phyloP scores from a whole-genome alignment of 176 grass and related monocot species.

The Aegilops speltoides region DNA sequence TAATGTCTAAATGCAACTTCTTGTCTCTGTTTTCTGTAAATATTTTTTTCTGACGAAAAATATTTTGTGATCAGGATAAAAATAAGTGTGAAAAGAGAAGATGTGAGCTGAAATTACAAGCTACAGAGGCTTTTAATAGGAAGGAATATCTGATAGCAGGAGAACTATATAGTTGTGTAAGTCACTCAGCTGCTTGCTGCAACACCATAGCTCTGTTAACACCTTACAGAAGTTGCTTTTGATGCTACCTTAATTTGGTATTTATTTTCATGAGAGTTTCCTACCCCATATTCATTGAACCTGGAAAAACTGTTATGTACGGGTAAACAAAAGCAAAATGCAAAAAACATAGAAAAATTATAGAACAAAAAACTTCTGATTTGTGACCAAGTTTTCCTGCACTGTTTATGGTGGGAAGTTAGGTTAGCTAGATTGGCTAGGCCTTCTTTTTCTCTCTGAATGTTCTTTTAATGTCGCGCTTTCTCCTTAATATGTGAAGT shows the following conservation, averaged over 20 bases:
- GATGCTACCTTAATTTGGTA: not conserved
- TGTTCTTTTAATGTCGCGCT: no score
- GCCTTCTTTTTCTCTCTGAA: no score
- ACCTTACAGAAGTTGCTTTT: not conserved
- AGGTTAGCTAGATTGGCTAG: no score
- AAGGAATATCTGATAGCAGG: conserved; percentile 14
- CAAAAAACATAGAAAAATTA: not conserved
- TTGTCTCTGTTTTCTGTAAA: not conserved
- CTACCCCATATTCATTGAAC: not conserved
- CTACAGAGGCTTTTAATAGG: conserved; percentile 4
- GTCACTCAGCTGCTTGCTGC: not conserved
- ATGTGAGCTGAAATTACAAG: conserved; percentile 6
- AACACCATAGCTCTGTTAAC: not conserved
- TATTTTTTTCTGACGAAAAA: not conserved
- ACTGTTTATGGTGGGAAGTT: no score
- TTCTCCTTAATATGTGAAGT: no score
- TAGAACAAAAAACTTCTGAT: not conserved
- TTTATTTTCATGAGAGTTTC: not conserved
- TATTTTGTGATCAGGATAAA: not conserved
- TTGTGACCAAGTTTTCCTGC: not conserved
- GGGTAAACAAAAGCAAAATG: not conserved
- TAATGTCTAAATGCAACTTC: not conserved
- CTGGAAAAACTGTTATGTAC: not conserved
- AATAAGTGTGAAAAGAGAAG: not conserved
- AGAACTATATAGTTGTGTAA: conserved; percentile 12